These are phyloP conservation scores for Saturnispora serradocipensis DNA, from an alignment of 805 yeast genomes.

Conservation along the genomic window DNA sequence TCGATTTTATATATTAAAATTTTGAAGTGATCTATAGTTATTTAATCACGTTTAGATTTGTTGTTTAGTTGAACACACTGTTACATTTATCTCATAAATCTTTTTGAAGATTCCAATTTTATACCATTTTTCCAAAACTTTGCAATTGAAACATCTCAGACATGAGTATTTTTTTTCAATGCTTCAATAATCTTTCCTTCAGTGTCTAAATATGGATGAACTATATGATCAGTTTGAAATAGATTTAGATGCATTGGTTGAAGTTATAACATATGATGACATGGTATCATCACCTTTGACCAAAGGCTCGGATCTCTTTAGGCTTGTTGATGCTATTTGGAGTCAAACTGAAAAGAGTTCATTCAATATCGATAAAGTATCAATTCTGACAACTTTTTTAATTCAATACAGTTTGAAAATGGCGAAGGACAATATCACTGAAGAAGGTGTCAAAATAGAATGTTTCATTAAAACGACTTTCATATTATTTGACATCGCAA, in stretches of 20 bases:
- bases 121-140: neutral
- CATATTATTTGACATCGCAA: neutral
- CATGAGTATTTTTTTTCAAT: neutral
- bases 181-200: neutral
- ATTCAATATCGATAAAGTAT: neutral
- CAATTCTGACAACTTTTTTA: slow-evolving; percentile 3
- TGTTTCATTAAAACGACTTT: neutral
- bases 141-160: neutral
- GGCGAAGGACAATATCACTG: neutral
- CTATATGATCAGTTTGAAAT: neutral
- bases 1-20: neutral
- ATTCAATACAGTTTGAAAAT: neutral
- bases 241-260: neutral
- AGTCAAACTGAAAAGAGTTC: neutral
- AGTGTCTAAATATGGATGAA: neutral
- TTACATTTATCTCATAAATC: neutral
- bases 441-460: neutral
- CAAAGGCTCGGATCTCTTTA: neutral
- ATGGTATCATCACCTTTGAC: neutral
- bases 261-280: neutral
- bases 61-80: neutral
- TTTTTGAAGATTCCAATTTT: neutral
- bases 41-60: neutral
- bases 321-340: neutral
- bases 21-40: neutral